Evolutionary conservation across 2,329 filamentous ascomycete genomes (phyloP), one percentile per base, ranked within the genome.

Genomic region (Geoglossum cookeanum): DNA sequence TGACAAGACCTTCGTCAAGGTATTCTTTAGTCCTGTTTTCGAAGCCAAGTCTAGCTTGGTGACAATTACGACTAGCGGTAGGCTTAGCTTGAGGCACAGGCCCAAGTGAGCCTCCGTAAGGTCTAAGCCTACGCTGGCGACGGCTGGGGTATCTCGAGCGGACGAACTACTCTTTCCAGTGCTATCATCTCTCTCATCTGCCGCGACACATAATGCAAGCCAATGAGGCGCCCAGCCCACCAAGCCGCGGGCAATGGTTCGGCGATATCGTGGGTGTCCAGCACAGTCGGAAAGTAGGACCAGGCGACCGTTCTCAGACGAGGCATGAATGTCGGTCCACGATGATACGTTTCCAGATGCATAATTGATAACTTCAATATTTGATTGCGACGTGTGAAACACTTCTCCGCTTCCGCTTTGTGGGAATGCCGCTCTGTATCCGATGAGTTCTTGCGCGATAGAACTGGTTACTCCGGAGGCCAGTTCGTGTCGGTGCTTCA

Each of bases 221-320:
- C 92, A 98, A 67, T 97, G 89, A 7, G 92, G 92, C 42, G 87
- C 86, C 90, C 92, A 97, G 51, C 90, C 92, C 61, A 98, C 78
- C n/a, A 98, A 74, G 0, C 90, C 89, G 59, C 91, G 80, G 56
- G 97, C 75, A 1, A 88, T 91, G 4, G 91, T 97, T 58, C 92
- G 83, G 53, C 89, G 80, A 68, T 92, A 98, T 49, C 89, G 81
- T 42, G 90, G 84, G 61, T 94, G 87, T 0, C 92, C 92, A 15
- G 91, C 91, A 51, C 91, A 94, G 69, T 98, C 92, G 0, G 89
- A 87, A 5, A 97, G 74, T 62, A 96, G 90, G 4, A 92, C 87
- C 3, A 98, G 71, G 22, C 90, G 82, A 2, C 84, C 87, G 59
- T 76, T 71, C 59, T 83, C 80, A 0, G 87, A 80, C 54, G 82